phyloP scores from a whole-genome alignment of 2,329 filamentous ascomycete species.

The Aspergillus ustus region DNA sequence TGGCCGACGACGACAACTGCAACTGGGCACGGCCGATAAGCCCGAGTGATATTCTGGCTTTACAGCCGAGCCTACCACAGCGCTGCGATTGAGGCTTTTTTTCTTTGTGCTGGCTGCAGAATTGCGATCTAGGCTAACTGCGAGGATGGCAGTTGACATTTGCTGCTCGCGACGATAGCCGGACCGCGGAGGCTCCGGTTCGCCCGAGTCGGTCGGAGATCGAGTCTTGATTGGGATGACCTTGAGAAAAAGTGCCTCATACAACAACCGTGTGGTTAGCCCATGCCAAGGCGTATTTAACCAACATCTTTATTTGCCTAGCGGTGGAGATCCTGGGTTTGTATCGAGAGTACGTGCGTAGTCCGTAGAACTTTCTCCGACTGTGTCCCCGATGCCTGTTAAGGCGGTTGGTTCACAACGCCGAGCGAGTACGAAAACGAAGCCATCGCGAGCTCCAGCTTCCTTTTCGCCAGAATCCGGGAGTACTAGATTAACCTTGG shows the following conservation, averaged over 20 bases:
- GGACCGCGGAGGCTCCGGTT: neutral
- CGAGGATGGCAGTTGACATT: neutral
- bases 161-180: neutral
- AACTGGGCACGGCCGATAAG: neutral
- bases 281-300: neutral
- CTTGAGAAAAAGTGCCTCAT: neutral
- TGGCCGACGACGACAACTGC: conserved; percentile 19
- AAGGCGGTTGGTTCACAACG: neutral
- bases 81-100: neutral
- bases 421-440: conserved; percentile 7
- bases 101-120: neutral
- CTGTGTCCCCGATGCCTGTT: neutral
- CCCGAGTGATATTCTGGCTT: neutral
- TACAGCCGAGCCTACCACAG: neutral
- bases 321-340: neutral
- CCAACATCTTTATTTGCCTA: neutral
- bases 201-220: conserved; percentile 5
- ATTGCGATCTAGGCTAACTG: neutral
- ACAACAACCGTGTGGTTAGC: neutral
- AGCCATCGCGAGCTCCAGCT: neutral
- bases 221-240: neutral
- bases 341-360: neutral
- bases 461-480: neutral
- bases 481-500: neutral
- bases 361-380: neutral